Evolutionary conservation across 1,139 yeast species (phyloP).

Genomic region (Debaryomyces sp.): DNA sequence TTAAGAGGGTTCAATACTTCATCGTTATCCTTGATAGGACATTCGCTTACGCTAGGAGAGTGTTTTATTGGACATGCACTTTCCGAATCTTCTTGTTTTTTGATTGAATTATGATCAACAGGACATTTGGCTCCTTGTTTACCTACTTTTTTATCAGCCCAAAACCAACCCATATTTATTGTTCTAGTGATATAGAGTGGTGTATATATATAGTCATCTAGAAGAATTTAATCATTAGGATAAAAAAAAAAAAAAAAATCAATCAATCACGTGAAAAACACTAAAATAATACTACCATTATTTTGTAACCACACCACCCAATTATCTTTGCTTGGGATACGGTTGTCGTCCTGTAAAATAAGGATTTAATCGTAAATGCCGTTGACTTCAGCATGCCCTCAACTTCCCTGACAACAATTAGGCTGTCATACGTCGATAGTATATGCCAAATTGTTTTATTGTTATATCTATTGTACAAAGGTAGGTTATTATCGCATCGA

Average conservation of each 20-base stretch:
- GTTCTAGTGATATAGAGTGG: neutral
- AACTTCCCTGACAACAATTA: neutral
- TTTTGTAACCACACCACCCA: neutral
- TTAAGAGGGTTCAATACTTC: constrained; percentile 72
- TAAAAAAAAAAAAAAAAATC: constrained; percentile 2
- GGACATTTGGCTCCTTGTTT: constrained; percentile 28
- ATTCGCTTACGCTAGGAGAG: constrained; percentile 3
- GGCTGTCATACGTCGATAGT: neutral
- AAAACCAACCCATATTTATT: constrained; percentile 75
- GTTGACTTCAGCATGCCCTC: neutral
- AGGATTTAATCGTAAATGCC: neutral
- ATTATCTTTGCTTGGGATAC: neutral
- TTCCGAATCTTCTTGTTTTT: neutral
- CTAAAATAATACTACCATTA: neutral
- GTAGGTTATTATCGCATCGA: neutral
- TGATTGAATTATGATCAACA: constrained; percentile 25
- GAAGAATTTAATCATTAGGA: neutral
- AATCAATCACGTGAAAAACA: neutral
- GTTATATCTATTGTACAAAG: neutral
- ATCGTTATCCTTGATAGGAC: constrained; percentile 20
- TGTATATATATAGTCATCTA: constrained; percentile 1
- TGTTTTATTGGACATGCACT: constrained; percentile 8
- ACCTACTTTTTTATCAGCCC: constrained; percentile 52
- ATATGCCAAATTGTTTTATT: neutral
- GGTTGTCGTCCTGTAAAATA: neutral